phyloP scores from a whole-genome alignment of 495 filamentous ascomycete genomes.

The Extremus antarcticus region DNA sequence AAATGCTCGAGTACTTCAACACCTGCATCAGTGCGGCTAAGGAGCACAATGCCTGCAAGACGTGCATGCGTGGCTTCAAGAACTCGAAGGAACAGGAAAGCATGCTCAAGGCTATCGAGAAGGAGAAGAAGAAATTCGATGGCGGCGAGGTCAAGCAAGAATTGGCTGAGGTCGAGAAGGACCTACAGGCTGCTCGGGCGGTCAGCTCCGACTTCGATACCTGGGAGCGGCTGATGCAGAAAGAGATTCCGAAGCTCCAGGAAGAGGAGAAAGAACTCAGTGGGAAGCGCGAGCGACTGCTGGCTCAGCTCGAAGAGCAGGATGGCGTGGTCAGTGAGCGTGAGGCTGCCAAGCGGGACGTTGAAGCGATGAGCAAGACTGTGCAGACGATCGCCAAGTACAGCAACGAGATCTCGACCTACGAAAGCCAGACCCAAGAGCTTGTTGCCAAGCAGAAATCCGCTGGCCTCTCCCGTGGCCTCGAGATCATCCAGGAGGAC shows the following conservation, averaged over 20 bases:
- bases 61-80: slow-evolving; percentile 57
- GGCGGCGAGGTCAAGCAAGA: slow-evolving; percentile 43
- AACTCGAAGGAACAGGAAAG: slow-evolving; percentile 35
- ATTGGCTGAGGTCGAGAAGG: slow-evolving; percentile 40
- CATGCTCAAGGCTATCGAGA: slow-evolving; percentile 39
- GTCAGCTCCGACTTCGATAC: slow-evolving; percentile 60
- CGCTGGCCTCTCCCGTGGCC: slow-evolving; percentile 47
- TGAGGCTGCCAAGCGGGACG: slow-evolving; percentile 55
- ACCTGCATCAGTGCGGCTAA: slow-evolving; percentile 49
- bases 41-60: slow-evolving; percentile 51
- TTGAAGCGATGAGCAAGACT: slow-evolving; percentile 63
- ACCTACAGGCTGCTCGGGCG: slow-evolving; percentile 45
- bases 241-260: slow-evolving; percentile 59
- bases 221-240: slow-evolving; percentile 53
- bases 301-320: slow-evolving; percentile 59
- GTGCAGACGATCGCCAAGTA: slow-evolving; percentile 66
- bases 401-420: slow-evolving; percentile 55
- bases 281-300: slow-evolving; percentile 45
- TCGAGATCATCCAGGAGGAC: slow-evolving; percentile 76
- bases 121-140: slow-evolving; percentile 44
- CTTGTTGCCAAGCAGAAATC: slow-evolving; percentile 61
- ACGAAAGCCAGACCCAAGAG: slow-evolving; percentile 58
- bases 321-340: slow-evolving; percentile 57
- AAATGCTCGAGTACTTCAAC: slow-evolving; percentile 52
- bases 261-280: slow-evolving; percentile 48